A percentile compares a stretch with the other conserved stretches of the same genome.
phyloP scores from a whole-genome alignment of 164 flowering plant genomes.

The Vitis rotundifolia region DNA sequence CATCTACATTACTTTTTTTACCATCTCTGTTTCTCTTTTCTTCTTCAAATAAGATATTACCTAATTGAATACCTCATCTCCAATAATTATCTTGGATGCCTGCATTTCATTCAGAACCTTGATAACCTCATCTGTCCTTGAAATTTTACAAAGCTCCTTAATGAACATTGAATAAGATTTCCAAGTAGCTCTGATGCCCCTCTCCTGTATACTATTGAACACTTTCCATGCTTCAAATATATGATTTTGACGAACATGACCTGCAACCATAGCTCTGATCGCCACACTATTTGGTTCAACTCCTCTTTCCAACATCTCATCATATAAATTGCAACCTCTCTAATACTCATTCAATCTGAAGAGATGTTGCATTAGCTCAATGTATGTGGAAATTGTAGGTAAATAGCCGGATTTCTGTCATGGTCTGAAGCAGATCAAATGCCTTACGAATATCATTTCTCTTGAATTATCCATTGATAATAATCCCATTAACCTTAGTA shows the following conservation, averaged over 20 bases:
- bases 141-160: constrained; percentile 69
- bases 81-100: constrained; percentile 42
- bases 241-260: too few relatives aligned
- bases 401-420: too few relatives aligned
- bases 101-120: constrained; percentile 59
- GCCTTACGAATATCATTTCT: too few relatives aligned
- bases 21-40: constrained; percentile 43
- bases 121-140: constrained; percentile 53
- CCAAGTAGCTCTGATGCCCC: constrained; percentile 46
- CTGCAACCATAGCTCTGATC: constrained; percentile 49
- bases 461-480: too few relatives aligned
- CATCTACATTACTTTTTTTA: constrained; percentile 42
- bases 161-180: constrained; percentile 56
- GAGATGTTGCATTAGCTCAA: too few relatives aligned
- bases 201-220: constrained; percentile 51
- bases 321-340: constrained; percentile 38
- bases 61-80: constrained; percentile 34
- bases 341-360: too few relatives aligned
- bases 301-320: constrained; percentile 54
- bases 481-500: too few relatives aligned
- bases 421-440: too few relatives aligned
- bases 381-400: too few relatives aligned
- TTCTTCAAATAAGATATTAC: constrained; percentile 50
- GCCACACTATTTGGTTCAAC: constrained; percentile 59
- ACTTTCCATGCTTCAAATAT: too few relatives aligned